Conservation (phyloP, 192 early-diverging fungal species). For the Coemansia aciculifera region DNA sequence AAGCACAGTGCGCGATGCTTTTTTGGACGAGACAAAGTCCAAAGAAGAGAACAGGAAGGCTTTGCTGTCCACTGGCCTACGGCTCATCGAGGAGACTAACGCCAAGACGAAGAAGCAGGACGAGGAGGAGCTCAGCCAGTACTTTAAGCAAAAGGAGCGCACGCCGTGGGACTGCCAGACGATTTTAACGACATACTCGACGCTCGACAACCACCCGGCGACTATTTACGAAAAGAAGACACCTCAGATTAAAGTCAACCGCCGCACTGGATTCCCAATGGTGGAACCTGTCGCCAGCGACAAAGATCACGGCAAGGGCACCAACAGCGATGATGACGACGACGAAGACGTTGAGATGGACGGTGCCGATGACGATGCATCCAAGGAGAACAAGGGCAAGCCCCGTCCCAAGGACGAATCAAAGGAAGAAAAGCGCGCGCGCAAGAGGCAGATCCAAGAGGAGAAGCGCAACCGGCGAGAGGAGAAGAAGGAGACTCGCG, state of each 20-base stretch:
- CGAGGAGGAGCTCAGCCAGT: slow-evolving; percentile 50
- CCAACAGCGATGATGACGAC: slow-evolving; percentile 19
- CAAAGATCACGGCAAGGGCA: slow-evolving; percentile 25
- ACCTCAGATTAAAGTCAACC: slow-evolving; percentile 67
- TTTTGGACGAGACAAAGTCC: slow-evolving; percentile 32
- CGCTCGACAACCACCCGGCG: slow-evolving; percentile 89
- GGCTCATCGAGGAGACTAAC: slow-evolving; percentile 35
- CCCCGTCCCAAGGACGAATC: slow-evolving; percentile 81
- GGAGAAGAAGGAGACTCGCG: slow-evolving; percentile 47
- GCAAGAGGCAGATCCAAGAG: slow-evolving; percentile 86
- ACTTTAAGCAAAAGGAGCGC: slow-evolving; percentile 61
- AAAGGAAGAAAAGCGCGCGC: slow-evolving; percentile 87
- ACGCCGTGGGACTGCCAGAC: slow-evolving; percentile 89
- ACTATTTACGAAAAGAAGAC: slow-evolving; percentile 62
- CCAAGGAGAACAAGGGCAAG: slow-evolving; percentile 62
- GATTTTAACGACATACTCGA: slow-evolving; percentile 87
- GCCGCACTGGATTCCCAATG: slow-evolving; percentile 72
- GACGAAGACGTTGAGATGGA: slow-evolving; percentile 23
- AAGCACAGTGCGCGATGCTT: slow-evolving; percentile 60
- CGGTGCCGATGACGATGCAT: slow-evolving; percentile 22
- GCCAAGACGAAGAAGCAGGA: slow-evolving; percentile 30
- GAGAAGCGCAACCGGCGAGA: slow-evolving; percentile 59
- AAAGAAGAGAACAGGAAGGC: slow-evolving; percentile 49
- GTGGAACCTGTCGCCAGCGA: slow-evolving; percentile 38
- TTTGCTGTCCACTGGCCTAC: slow-evolving; percentile 23